Percentiles rank a stretch among this genome's conserved stretches.
Evolutionary conservation across 2,329 filamentous ascomycete genomes (phyloP).

Genomic region (Microcyclospora pomicola): DNA sequence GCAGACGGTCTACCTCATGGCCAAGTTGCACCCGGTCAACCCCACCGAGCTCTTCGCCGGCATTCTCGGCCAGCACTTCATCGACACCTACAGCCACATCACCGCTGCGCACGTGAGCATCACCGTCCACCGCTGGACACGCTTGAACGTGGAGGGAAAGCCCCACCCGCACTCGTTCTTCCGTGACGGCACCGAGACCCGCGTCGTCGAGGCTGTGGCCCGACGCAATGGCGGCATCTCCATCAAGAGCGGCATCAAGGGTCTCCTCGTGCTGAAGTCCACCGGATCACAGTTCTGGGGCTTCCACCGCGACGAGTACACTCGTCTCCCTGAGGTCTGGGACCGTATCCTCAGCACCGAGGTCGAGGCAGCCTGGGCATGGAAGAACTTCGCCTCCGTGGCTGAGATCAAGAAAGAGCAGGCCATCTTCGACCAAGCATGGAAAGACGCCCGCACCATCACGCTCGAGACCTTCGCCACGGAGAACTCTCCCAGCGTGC

Average conservation of each 20-base stretch:
- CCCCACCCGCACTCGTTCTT: slow-evolving; percentile 92
- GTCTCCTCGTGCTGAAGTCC: slow-evolving; percentile 83
- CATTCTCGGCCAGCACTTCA: slow-evolving; percentile 75
- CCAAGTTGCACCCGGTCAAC: slow-evolving; percentile 82
- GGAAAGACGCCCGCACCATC: slow-evolving; percentile 61
- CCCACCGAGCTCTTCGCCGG: slow-evolving; percentile 86
- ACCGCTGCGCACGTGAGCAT: slow-evolving; percentile 69
- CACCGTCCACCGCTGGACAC: slow-evolving; percentile 78
- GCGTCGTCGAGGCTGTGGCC: slow-evolving; percentile 63
- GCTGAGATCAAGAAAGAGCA: slow-evolving; percentile 51
- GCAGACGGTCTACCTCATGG: slow-evolving; percentile 79
- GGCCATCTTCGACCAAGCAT: slow-evolving; percentile 64
- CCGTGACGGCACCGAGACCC: slow-evolving; percentile 77
- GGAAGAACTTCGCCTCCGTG: slow-evolving; percentile 56
- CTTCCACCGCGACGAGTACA: slow-evolving; percentile 87
- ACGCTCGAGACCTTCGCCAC: slow-evolving; percentile 86
- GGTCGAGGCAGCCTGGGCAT: slow-evolving; percentile 75
- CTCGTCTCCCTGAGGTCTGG: slow-evolving; percentile 78
- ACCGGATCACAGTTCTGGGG: slow-evolving; percentile 93
- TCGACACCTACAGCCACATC: slow-evolving; percentile 80
- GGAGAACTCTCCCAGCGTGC: slow-evolving; percentile 84
- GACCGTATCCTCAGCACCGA: slow-evolving; percentile 93
- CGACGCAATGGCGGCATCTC: slow-evolving; percentile 54
- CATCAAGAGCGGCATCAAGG: slow-evolving; percentile 64
- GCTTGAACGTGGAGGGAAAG: slow-evolving; percentile 73